phyloP scores from a whole-genome alignment of 2,329 filamentous ascomycete genomes.

The Penicillium sp. region DNA sequence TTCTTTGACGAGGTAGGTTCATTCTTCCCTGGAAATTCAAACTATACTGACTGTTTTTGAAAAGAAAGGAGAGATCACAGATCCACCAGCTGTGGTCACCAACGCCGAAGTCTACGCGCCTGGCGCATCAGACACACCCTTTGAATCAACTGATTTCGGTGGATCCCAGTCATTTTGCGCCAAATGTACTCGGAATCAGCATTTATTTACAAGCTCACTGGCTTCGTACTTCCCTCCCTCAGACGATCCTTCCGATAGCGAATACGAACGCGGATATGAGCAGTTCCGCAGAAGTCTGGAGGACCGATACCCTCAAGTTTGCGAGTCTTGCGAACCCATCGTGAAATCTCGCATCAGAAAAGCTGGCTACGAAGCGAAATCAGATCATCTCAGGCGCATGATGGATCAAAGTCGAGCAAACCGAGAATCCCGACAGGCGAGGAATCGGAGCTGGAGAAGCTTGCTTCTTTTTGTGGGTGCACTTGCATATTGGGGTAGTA shows the following conservation, averaged over 20 bases:
- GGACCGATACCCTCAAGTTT: constrained; percentile 83
- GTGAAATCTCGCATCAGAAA: constrained; percentile 68
- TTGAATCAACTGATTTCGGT: constrained; percentile 30
- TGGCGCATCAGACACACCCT: constrained; percentile 48
- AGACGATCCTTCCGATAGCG: constrained; percentile 65
- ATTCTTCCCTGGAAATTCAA: background rate
- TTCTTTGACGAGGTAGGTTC: constrained; percentile 75
- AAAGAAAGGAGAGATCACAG: constrained; percentile 82
- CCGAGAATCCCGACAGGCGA: constrained; percentile 31
- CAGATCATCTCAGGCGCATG: constrained; percentile 73
- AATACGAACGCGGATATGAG: constrained; percentile 67
- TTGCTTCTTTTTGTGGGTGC: constrained; percentile 44
- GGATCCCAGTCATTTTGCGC: constrained; percentile 62
- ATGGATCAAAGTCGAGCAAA: constrained; percentile 60
- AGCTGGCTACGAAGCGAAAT: constrained; percentile 76
- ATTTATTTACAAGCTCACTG: constrained; percentile 70
- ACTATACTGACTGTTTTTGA: constrained; percentile 17
- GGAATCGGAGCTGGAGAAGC: constrained; percentile 45
- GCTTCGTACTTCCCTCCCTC: constrained; percentile 73
- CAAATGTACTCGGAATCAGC: constrained; percentile 84
- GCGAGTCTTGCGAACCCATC: constrained; percentile 71
- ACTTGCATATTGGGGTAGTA: constrained; percentile 43
- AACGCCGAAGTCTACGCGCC: constrained; percentile 36
- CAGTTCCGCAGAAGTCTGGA: constrained; percentile 72
- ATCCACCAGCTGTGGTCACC: constrained; percentile 69